Conservation (phyloP, 2,329 filamentous ascomycete genomes). For the Diaporthe aspalathi region DNA sequence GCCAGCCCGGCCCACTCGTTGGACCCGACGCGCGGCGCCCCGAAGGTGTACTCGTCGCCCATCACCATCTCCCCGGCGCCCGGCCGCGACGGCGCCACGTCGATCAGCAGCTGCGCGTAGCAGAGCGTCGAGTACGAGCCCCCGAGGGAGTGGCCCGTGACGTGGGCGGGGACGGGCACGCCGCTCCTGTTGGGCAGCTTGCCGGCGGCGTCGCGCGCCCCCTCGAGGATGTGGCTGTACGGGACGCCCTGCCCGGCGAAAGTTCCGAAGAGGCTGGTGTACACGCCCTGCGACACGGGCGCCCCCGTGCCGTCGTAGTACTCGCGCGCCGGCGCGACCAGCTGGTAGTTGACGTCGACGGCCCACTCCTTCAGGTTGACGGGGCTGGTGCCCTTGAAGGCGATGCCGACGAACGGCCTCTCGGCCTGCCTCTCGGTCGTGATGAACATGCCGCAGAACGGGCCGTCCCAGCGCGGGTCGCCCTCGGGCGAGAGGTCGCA, state of each 20-base stretch:
- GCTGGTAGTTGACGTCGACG: constrained; percentile 1
- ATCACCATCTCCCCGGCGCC: neutral
- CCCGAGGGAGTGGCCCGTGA: constrained; percentile 5
- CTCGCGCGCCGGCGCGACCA: neutral
- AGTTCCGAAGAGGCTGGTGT: neutral
- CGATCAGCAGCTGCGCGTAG: neutral
- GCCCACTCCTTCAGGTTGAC: neutral
- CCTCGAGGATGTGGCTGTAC: neutral
- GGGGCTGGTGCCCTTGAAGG: constrained; percentile 1
- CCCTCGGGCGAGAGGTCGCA: neutral
- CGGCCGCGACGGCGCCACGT: neutral
- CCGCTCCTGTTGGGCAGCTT: neutral
- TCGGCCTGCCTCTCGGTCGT: neutral
- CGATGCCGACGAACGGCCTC: neutral
- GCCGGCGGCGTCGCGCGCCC: neutral
- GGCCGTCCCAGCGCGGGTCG: neutral
- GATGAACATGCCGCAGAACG: constrained; percentile 1
- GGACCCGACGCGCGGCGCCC: constrained; percentile 3
- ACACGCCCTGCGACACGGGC: neutral
- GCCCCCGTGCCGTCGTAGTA: neutral
- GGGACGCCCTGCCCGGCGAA: neutral
- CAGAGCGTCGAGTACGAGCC: constrained; percentile 8
- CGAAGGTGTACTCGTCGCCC: constrained; percentile 3
- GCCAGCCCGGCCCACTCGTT: neutral
- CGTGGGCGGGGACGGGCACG: neutral